These are phyloP conservation scores for Aspergillus viridinutans DNA, from an alignment of 2,329 filamentous ascomycete species.

Conservation along the genomic window DNA sequence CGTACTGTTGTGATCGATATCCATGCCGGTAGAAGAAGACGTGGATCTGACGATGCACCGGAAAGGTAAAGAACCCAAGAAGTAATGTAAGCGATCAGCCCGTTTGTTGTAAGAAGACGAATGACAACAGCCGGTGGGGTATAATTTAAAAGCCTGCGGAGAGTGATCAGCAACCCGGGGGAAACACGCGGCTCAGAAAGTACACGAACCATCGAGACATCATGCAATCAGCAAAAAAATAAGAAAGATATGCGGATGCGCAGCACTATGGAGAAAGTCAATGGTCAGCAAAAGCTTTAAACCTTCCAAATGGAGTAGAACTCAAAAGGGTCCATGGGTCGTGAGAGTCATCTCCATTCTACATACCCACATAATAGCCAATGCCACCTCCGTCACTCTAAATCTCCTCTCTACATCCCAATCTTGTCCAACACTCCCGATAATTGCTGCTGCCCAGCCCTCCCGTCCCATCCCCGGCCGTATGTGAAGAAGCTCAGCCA, in stretches of 20 bases:
- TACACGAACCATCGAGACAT: constrained; percentile 70
- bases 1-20: constrained; percentile 69
- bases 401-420: constrained; percentile 48
- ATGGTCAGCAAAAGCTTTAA: background rate
- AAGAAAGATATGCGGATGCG: constrained; percentile 72
- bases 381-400: constrained; percentile 62
- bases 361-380: constrained; percentile 71
- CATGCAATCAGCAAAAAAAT: constrained; percentile 78
- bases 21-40: constrained; percentile 71
- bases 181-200: background rate
- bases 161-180: background rate
- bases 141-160: constrained; percentile 71
- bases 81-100: constrained; percentile 70
- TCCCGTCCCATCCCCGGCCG: constrained; percentile 41
- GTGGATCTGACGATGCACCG: constrained; percentile 65
- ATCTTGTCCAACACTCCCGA: constrained; percentile 34
- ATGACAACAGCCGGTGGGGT: constrained; percentile 73
- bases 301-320: constrained; percentile 1
- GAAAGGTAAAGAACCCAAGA: constrained; percentile 67
- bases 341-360: constrained; percentile 21
- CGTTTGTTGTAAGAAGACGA: constrained; percentile 70
- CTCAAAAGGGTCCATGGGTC: background rate
- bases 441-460: constrained; percentile 37
- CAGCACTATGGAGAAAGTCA: constrained; percentile 55
- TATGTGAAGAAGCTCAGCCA: constrained; percentile 58